Evolutionary conservation across 331 rosid species (phyloP).

Genomic region (Malus hybrid): DNA sequence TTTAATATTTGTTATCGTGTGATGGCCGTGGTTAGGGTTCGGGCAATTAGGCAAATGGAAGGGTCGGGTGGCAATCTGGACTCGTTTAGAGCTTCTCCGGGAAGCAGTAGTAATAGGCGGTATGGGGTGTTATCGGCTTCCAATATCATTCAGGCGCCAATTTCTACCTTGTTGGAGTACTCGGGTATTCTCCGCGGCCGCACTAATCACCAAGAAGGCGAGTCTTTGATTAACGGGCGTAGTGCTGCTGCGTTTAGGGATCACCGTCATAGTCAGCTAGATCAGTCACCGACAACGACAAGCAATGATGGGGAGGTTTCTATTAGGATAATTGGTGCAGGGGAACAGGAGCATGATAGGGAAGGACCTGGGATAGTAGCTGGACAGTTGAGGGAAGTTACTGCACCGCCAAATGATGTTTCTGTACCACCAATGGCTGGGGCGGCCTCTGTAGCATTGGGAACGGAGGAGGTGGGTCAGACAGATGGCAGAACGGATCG

Average conservation of each 20-base stretch:
- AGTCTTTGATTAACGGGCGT: slow-evolving; percentile 32
- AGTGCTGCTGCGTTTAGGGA: slow-evolving; percentile 27
- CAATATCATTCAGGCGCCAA: slow-evolving; percentile 66
- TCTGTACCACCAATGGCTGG: slow-evolving; percentile 22
- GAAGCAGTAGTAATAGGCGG: slow-evolving; percentile 36
- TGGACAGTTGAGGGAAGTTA: slow-evolving; percentile 38
- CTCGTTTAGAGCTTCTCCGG: slow-evolving; percentile 30
- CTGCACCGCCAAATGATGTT: slow-evolving; percentile 24
- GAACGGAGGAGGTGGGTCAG: slow-evolving; percentile 12
- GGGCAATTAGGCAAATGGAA: slow-evolving; percentile 61
- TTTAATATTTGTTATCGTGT: not conserved
- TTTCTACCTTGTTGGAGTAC: slow-evolving; percentile 68
- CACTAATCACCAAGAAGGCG: slow-evolving; percentile 45
- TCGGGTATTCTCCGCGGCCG: slow-evolving; percentile 64
- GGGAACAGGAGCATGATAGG: slow-evolving; percentile 50
- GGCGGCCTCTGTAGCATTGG: slow-evolving; percentile 14
- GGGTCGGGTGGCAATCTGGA: slow-evolving; percentile 45
- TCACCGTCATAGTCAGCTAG: slow-evolving; percentile 29
- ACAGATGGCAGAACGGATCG: slow-evolving; percentile 31
- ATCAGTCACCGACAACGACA: slow-evolving; percentile 14
- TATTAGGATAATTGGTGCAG: slow-evolving; percentile 69
- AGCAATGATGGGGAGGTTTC: slow-evolving; percentile 74
- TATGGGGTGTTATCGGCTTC: slow-evolving; percentile 52
- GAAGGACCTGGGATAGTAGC: slow-evolving; percentile 48
- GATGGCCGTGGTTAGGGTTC: slow-evolving; percentile 35